Evolutionary conservation across 371 early-diverging fungal species (phyloP).

Genomic region (Mortierella sp.): DNA sequence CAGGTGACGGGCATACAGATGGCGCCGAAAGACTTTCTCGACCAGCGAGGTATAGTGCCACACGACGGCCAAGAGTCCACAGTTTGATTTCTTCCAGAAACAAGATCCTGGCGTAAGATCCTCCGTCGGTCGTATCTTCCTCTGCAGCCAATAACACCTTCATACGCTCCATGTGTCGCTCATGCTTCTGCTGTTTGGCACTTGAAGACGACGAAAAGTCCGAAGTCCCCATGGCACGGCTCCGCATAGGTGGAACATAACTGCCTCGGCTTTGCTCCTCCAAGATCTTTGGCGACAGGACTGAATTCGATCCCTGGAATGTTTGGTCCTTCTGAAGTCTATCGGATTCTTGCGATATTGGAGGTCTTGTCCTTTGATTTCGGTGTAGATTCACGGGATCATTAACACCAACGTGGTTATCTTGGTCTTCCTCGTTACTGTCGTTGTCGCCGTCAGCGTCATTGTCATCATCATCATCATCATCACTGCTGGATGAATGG

Average conservation of each 20-base stretch:
- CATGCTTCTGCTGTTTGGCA: conserved; percentile 6
- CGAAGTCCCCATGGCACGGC: too few relatives aligned
- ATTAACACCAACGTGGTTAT: too few relatives aligned
- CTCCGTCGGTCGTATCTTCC: conserved; percentile 33
- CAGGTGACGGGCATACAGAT: not conserved
- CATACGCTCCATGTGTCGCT: conserved; percentile 43
- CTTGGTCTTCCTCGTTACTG: conserved; percentile 15
- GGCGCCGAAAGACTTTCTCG: conserved; percentile 3
- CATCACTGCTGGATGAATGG: conserved; percentile 2
- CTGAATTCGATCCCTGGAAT: conserved; percentile 5
- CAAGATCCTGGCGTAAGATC: conserved; percentile 28
- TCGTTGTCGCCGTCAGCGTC: conserved; percentile 6
- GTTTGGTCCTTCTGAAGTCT: not conserved
- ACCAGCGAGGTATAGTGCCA: conserved; percentile 25
- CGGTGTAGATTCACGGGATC: not conserved
- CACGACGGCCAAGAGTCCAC: conserved; percentile 40
- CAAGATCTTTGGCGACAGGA: conserved; percentile 13
- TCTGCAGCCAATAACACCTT: conserved; percentile 24
- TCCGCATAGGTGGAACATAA: not conserved
- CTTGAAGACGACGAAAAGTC: not conserved
- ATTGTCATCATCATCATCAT: conserved; percentile 11
- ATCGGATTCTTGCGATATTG: not conserved
- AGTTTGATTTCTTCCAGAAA: conserved; percentile 41
- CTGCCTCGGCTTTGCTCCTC: conserved; percentile 18
- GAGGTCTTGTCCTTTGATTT: not conserved